These are phyloP conservation scores for Chytridium lagenaria DNA, from an alignment of 371 early-diverging fungal species.

Conservation along the genomic window DNA sequence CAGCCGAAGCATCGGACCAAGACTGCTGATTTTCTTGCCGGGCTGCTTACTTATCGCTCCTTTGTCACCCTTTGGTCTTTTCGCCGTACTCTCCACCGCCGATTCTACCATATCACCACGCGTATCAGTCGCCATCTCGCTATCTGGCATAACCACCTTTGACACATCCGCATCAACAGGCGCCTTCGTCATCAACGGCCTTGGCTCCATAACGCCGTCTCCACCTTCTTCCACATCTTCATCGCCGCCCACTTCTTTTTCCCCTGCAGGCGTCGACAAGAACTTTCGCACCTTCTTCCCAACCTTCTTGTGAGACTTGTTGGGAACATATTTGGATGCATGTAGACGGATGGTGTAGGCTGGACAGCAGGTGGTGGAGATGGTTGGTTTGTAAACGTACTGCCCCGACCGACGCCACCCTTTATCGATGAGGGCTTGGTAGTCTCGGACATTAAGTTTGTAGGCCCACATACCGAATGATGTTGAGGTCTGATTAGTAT, in stretches of 20 bases:
- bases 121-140: too few relatives aligned
- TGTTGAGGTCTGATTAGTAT: slow-evolving; percentile 26
- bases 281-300: slow-evolving; percentile 54
- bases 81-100: too few relatives aligned
- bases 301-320: slow-evolving; percentile 72
- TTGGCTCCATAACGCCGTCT: not conserved
- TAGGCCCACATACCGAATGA: slow-evolving; percentile 48
- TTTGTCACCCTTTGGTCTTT: too few relatives aligned
- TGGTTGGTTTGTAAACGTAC: slow-evolving; percentile 59
- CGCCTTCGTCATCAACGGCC: not conserved
- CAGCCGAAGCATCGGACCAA: too few relatives aligned
- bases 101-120: too few relatives aligned
- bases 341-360: slow-evolving; percentile 60
- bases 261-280: slow-evolving; percentile 7
- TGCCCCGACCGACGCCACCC: slow-evolving; percentile 68
- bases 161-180: too few relatives aligned
- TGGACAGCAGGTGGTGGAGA: slow-evolving; percentile 58
- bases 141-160: too few relatives aligned
- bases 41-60: too few relatives aligned
- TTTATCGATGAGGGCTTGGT: slow-evolving; percentile 63
- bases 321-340: slow-evolving; percentile 39
- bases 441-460: slow-evolving; percentile 37
- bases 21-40: too few relatives aligned
- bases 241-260: not conserved
- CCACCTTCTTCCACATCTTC: slow-evolving; percentile 14